Base-by-base conservation (phyloP, 192 early-diverging fungal genomes). In the Coemansia sp. region DNA sequence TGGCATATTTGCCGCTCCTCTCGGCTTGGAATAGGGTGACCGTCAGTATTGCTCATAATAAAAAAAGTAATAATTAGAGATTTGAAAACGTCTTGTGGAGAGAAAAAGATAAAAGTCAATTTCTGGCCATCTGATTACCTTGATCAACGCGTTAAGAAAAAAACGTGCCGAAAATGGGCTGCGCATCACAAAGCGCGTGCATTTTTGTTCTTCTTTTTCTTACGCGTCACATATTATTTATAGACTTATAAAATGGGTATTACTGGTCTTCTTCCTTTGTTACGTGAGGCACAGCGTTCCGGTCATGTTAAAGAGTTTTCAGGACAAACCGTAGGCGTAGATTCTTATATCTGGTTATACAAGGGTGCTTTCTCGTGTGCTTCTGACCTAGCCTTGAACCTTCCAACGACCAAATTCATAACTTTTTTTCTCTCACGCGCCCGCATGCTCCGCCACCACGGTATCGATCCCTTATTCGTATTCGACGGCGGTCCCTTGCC, bases 331-430 rank as follows among this genome's bases (percentile, higher is more conserved):
- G 82, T 99, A 0, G 98, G 90, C 2, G 88, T 99, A 11, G 98
- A 99, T 78, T 93, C 92, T 1, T 97, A 98, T 76, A 93, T 95
- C 4, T 99, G 98, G 98, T 91, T 99, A 13, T 94, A 98, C 82
- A 86, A 88, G 49, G 96, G 93, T 15, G 93, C 93, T 5, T 93
- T 94, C 65, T 72, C 90, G 3, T 99, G 98, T 67, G 93, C 95
- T 0, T 70, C 87, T 20, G 96, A 98, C 12, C 82, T 98, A 7
- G 88, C 87, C 20, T 79, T 87, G 13, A 89, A 87, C 29, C 70
- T 86, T n/a, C 80, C 85, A 7, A 97, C 96, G 2, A 84, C 38
- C 57, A 97, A 93, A 80, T 97, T 95, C 84, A 74, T 99, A 4
- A 61, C 88, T 0, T 97, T 88, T 62, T 97, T 94, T 75, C 91